Evolutionary conservation across 2,329 filamentous ascomycete species (phyloP), one percentile per base, ranked within the genome.

Genomic region (Scedosporium minutisporum): DNA sequence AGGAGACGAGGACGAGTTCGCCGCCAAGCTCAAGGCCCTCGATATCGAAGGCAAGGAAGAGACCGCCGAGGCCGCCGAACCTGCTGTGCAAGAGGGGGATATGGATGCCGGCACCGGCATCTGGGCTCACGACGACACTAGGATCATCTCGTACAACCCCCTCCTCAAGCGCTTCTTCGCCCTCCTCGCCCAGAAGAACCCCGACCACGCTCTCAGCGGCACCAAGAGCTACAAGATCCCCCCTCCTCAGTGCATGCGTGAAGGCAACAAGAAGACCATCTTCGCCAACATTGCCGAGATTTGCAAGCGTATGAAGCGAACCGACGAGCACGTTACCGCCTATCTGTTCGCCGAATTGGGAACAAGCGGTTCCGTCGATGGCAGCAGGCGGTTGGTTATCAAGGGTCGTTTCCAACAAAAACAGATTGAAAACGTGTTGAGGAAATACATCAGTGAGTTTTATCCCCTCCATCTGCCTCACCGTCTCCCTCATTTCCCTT

Each of bases 251-350:
- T 97, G 95, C 80, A 87, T 97, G 73, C 93, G 95, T 80, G 95
- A 99, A 92, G 95, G 95, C 76, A 99, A 99, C 87, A 96, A 96
- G 86, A 96, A 96, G 88, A 99, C 95, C 66, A 96, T 99, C 73
- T 99, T 99, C 73, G 95, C 93, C 82, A 99, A 99, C 82, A 95
- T 99, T 73, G 87, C 91, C 75, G 95, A 99, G 75, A 97, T 99
- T 72, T 96, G 92, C 85, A 96, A 96, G 85, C 87, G 93, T 71
- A 97, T 99, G 93, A 99, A 99, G 87, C 87, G 95, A 76, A 93
- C 90, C 66, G 93, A 97, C 73, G 95, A 99, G 79, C 95, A 97
- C 80, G 90, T 99, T 68, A 97, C 92, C 61, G 89, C 93, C 71
- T 97, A 97, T 81, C 80, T 99, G 67, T 97, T 99, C 78, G 93